Conservation (phyloP, 179 eudicot species). For the Carnegiea gigantea region DNA sequence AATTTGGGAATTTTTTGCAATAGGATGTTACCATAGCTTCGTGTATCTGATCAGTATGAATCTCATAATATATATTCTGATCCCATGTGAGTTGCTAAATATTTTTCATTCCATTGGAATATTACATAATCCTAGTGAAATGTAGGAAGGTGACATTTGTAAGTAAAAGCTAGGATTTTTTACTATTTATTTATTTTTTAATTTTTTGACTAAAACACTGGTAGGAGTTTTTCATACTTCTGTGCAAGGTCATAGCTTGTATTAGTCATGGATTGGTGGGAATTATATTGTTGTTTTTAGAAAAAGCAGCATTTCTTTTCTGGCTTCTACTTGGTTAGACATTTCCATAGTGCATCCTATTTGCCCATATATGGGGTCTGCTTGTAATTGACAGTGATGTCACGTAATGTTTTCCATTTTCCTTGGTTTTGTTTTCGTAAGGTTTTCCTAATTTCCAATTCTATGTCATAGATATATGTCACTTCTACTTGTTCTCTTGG, state of each 20-base stretch:
- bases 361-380: neutral
- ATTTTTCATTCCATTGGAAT: neutral
- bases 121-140: neutral
- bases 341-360: neutral
- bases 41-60: neutral
- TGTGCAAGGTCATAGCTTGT: neutral
- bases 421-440: too few relatives aligned
- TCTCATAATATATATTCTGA: neutral
- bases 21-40: neutral
- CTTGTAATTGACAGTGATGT: too few relatives aligned
- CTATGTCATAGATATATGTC: too few relatives aligned
- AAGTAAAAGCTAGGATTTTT: neutral
- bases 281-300: too few relatives aligned
- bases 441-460: too few relatives aligned
- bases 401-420: too few relatives aligned
- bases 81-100: neutral
- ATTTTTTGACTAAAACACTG: neutral
- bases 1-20: neutral
- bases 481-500: neutral
- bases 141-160: neutral
- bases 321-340: neutral
- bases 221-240: neutral
- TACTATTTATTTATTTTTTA: too few relatives aligned
- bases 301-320: too few relatives aligned
- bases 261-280: neutral